These are phyloP conservation scores for Botrytis aclada DNA, from an alignment of 2,329 filamentous ascomycete species.

Conservation along the genomic window DNA sequence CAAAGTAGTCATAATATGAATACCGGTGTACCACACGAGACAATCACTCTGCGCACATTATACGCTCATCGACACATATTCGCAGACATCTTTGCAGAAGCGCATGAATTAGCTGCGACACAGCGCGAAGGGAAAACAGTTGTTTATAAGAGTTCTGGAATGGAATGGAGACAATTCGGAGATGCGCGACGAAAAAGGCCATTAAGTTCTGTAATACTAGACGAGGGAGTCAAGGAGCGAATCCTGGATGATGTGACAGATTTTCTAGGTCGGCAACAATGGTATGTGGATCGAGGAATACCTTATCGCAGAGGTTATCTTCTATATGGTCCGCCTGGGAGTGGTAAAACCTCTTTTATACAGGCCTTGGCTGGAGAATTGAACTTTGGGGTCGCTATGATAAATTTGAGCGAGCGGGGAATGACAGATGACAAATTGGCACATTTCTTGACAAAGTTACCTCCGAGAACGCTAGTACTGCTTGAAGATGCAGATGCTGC, in stretches of 20 bases:
- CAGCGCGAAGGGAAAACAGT: slow-evolving; percentile 89
- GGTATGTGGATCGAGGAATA: slow-evolving; percentile 75
- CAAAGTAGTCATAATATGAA: slow-evolving; percentile 77
- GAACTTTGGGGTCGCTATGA: slow-evolving; percentile 51
- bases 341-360: slow-evolving; percentile 88
- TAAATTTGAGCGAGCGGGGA: slow-evolving; percentile 48
- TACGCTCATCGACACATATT: slow-evolving; percentile 89
- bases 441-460: slow-evolving; percentile 49
- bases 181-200: slow-evolving; percentile 83
- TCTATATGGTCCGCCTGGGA: slow-evolving; percentile 73
- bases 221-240: slow-evolving; percentile 64
- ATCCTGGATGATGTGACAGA: slow-evolving; percentile 51
- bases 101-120: slow-evolving; percentile 73
- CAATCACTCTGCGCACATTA: slow-evolving; percentile 84
- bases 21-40: slow-evolving; percentile 90
- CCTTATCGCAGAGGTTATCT: slow-evolving; percentile 76
- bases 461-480: slow-evolving; percentile 52
- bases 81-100: slow-evolving; percentile 83
- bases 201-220: slow-evolving; percentile 81
- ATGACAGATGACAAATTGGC: slow-evolving; percentile 58
- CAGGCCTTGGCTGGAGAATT: slow-evolving; percentile 78
- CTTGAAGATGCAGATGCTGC: slow-evolving; percentile 55
- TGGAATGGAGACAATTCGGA: slow-evolving; percentile 82
- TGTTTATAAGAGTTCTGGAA: slow-evolving; percentile 81
- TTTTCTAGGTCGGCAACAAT: slow-evolving; percentile 70